Evolutionary conservation across 73 alveolate species (phyloP).

Genomic region (Paramecium tetraurelia): DNA sequence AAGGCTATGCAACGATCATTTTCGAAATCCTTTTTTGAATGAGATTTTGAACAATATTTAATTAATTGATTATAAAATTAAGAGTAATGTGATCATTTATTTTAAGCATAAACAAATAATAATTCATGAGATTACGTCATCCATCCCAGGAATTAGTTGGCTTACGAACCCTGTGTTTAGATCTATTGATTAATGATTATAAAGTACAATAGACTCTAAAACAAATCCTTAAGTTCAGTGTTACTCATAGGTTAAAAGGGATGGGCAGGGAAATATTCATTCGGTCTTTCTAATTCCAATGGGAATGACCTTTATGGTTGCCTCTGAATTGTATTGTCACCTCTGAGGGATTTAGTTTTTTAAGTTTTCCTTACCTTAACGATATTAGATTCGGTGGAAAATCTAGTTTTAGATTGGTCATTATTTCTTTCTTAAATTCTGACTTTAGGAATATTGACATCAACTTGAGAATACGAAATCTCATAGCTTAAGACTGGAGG

Average conservation of each 20-base stretch:
- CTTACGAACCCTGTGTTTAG: neutral
- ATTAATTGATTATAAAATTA: neutral
- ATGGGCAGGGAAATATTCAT: neutral
- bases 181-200: neutral
- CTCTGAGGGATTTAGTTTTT: neutral
- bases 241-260: neutral
- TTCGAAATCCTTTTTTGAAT: neutral
- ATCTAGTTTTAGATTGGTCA: neutral
- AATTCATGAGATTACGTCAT: neutral
- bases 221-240: neutral
- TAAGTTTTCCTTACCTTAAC: neutral
- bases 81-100: neutral
- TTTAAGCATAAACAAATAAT: neutral
- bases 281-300: neutral
- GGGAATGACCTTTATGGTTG: neutral
- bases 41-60: neutral
- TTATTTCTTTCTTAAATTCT: neutral
- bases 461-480: neutral
- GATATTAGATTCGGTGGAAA: neutral
- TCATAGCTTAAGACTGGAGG: neutral
- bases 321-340: neutral
- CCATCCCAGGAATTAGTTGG: neutral
- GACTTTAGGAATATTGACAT: conserved; percentile 1
- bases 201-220: neutral
- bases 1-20: neutral